Base-by-base conservation (phyloP, 2,329 filamentous ascomycete species). In the Cladorrhinum sp. region DNA sequence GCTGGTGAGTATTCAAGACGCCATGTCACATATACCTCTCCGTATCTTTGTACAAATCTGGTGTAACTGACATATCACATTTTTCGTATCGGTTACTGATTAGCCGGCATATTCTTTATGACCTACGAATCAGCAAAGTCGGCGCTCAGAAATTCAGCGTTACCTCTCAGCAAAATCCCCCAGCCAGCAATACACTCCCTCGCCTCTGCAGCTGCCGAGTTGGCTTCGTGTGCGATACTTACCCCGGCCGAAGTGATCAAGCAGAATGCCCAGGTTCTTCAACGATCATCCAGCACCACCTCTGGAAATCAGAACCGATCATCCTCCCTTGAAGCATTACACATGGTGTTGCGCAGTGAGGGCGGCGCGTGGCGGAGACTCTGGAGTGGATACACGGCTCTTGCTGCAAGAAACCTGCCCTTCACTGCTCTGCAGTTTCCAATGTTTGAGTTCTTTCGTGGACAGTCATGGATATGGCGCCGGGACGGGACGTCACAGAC, bases 171-270 rank as follows among this genome's bases (percentile, higher is more conserved):
- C 69, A 62, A 63, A 92, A 29, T 29, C 0, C 90, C 91, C 1
- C 79, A 84, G 55, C 86, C 91, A 0, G 65, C 92, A 9, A 82
- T 92, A 58, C 89, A 96, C 71, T 83, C 89, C 5, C 75, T 83
- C 2, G 88, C 92, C 12, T 96, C 91, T 1, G 88, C 86, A 1
- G 76, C 85, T 16, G 93, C 89, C 1, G 93, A 97, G 75, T 83
- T 92, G 66, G 90, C 92, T 2, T 93, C 91, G 4, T 96, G 93
- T 71, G 81, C 92, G 20, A 90, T 96, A 62, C 83, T 96, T 36
- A 93, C 92, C 0, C 93, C 92, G 0, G 91, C 92, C 13, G 92
- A 96, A 73, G 91, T 96, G 7, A 85, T 96, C 64, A 96, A 97
- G 77, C 92, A 96, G 72, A 96, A 96, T 74, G 92, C 93, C 0